Base-by-base conservation (phyloP, 805 yeast genomes). In the Lipomyces chichibuensis region DNA sequence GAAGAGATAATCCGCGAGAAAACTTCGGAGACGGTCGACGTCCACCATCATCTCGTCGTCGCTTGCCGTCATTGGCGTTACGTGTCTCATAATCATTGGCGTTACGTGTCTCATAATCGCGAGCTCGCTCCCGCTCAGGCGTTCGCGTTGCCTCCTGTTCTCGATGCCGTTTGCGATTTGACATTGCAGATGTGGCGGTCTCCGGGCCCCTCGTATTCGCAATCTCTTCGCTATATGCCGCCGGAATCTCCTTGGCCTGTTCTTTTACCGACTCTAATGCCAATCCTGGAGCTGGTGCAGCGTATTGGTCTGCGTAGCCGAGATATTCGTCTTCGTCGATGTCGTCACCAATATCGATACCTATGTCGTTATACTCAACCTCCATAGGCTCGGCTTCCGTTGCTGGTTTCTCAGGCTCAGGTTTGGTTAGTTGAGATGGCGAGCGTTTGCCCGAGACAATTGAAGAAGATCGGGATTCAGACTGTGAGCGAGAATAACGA, bases 291-390 rank as follows among this genome's bases (percentile, higher is more conserved):
- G 55, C 27, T 9, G 55, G 17, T 25, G 27, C 25, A 25, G 43
- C 32, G 37, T 17, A 60, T 20, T 39, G 11, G 14, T 58, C 61
- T 58, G 17, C 17, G 33, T 52, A 52, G 23, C 51, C 55, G n/a
- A 39, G 52, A 49, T 66, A 63, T 29, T 60, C 66, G 9, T 60
- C 64, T 3, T 57, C 64, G 32, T 67, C 65, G 55, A 61, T 58
- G 17, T 56, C 62, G 13, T 60, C 63, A 27, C 57, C 65, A 27
- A 67, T 64, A 17, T 65, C 70, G 51, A 67, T 67, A 29, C 65
- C 70, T 53, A 62, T 54, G 43, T 64, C 70, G 23, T 67, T 60
- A 35, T 49, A 58, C n/a, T 49, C 35, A 53, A n/a, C 20, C 59
- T 35, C 37, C 27, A 20, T 60, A 35, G 66, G 14, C 29, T 43